A percentile compares a stretch with the other conserved stretches of the same genome.
Conservation (phyloP, 2,329 filamentous ascomycete species). For the Rosellinia necatrix region DNA sequence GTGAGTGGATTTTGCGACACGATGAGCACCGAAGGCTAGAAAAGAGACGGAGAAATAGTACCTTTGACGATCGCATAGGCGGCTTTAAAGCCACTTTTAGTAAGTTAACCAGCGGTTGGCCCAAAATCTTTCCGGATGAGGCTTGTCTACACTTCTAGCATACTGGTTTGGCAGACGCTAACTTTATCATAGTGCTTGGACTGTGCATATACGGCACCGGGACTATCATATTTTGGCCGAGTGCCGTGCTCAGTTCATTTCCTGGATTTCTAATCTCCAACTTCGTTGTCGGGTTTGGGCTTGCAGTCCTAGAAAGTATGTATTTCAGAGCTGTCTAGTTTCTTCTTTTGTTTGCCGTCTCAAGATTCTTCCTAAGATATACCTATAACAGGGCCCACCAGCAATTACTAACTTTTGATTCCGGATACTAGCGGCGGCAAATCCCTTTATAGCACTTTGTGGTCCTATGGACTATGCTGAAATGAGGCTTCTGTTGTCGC, state of each 20-base stretch:
- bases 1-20: constrained; percentile 70
- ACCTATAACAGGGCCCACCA: background rate
- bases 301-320: constrained; percentile 72
- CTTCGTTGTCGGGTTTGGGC: constrained; percentile 76
- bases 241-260: constrained; percentile 74
- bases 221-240: constrained; percentile 87
- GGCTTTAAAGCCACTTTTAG: constrained; percentile 82
- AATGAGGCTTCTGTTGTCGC: constrained; percentile 74
- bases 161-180: background rate
- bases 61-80: constrained; percentile 50
- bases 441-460: constrained; percentile 73
- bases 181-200: constrained; percentile 57
- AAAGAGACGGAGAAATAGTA: constrained; percentile 43
- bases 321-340: background rate
- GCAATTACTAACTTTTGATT: constrained; percentile 8
- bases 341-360: background rate
- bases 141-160: background rate
- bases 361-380: background rate
- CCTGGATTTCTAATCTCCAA: constrained; percentile 76
- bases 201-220: constrained; percentile 75
- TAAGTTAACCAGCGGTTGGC: constrained; percentile 8
- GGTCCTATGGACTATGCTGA: constrained; percentile 75
- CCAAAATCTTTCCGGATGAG: background rate
- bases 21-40: constrained; percentile 63
- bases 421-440: constrained; percentile 64